phyloP scores from a whole-genome alignment of 176 grass and related monocot genomes.

The Chloris gayana region DNA sequence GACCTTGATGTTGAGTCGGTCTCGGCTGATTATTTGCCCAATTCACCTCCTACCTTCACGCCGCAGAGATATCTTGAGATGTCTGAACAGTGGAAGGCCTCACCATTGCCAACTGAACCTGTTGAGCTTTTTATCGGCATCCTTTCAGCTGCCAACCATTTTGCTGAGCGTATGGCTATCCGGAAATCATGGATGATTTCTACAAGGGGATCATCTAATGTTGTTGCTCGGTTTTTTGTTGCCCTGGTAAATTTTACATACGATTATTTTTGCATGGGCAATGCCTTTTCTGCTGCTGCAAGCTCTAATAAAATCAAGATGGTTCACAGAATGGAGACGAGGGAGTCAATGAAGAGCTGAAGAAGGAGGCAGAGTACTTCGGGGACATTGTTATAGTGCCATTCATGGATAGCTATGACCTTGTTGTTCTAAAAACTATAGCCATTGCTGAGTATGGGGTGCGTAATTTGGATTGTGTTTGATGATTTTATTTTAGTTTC shows the following conservation, averaged over 20 bases:
- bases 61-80: slow-evolving; percentile 81
- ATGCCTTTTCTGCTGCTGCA: background rate
- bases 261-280: background rate
- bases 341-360: slow-evolving; percentile 83
- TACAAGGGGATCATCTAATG: slow-evolving; percentile 54
- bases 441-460: slow-evolving; percentile 97
- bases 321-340: slow-evolving; percentile 63
- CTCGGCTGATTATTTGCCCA: slow-evolving; percentile 76
- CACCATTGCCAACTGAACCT: slow-evolving; percentile 61
- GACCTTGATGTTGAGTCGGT: slow-evolving; percentile 83
- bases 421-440: slow-evolving; percentile 94
- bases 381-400: slow-evolving; percentile 96
- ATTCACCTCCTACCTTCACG: slow-evolving; percentile 72
- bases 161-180: slow-evolving; percentile 93
- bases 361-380: slow-evolving; percentile 90
- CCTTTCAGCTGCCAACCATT: slow-evolving; percentile 93
- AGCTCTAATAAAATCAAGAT: slow-evolving; percentile 6
- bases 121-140: slow-evolving; percentile 93
- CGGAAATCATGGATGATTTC: slow-evolving; percentile 95
- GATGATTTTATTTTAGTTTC: background rate
- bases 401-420: slow-evolving; percentile 92
- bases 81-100: slow-evolving; percentile 71
- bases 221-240: slow-evolving; percentile 93
- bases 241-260: slow-evolving; percentile 65
- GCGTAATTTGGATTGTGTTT: slow-evolving; percentile 39